A percentile compares a stretch with the other conserved stretches of the same genome.
Evolutionary conservation across 2,329 filamentous ascomycete species (phyloP).

Genomic region (Trichoderma semiorbis): DNA sequence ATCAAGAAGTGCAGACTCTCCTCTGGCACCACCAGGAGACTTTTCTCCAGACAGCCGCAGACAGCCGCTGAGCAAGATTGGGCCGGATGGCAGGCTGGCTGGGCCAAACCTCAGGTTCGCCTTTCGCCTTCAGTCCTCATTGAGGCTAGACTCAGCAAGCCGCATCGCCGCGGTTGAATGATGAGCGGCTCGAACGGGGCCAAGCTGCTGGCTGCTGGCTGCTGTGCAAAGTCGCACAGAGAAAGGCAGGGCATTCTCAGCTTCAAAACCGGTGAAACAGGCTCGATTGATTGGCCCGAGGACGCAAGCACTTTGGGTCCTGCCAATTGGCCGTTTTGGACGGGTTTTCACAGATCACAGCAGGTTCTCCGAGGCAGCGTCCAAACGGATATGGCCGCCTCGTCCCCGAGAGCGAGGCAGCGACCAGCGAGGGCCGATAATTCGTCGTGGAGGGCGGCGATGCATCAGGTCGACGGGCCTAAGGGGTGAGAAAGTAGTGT

Average conservation of each 20-base stretch:
- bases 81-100: constrained; percentile 1
- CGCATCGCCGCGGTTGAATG: constrained; percentile 6
- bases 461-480: constrained; percentile 1
- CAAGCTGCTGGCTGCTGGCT: neutral
- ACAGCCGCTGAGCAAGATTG: neutral
- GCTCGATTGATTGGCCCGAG: constrained; percentile 3
- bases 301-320: neutral
- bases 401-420: constrained; percentile 5
- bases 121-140: neutral
- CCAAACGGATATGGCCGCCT: constrained; percentile 11
- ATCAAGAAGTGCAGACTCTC: neutral
- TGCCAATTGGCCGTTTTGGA: constrained; percentile 13
- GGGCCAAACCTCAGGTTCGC: constrained; percentile 1
- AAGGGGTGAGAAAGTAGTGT: constrained; percentile 19
- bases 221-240: constrained; percentile 2
- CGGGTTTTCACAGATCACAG: constrained; percentile 2
- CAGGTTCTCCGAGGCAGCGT: constrained; percentile 2
- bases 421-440: neutral
- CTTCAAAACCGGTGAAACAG: constrained; percentile 8
- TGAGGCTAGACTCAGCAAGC: neutral
- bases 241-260: neutral
- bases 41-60: neutral
- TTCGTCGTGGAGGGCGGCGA: constrained; percentile 11
- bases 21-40: constrained; percentile 11
- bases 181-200: neutral